Conservation (phyloP, 495 filamentous ascomycete species). For the Xylaria curta region DNA sequence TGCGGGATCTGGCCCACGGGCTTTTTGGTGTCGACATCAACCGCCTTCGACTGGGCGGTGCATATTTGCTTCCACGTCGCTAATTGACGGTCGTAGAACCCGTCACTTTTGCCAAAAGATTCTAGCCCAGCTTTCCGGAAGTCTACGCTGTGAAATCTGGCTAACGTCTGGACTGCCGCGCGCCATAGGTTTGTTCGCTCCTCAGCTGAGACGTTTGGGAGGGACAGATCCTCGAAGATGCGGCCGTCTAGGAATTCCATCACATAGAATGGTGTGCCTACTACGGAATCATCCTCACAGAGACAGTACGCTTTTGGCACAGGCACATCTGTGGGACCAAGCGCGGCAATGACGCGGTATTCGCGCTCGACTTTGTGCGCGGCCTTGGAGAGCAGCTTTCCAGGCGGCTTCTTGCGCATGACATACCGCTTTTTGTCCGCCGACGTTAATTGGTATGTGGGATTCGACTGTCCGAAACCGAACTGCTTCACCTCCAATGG, state of each 20-base stretch:
- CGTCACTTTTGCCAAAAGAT: constrained; percentile 71
- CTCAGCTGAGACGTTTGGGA: constrained; percentile 73
- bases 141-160: constrained; percentile 79
- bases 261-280: constrained; percentile 94
- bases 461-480: constrained; percentile 96
- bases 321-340: constrained; percentile 80
- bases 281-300: constrained; percentile 77
- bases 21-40: constrained; percentile 76
- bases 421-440: constrained; percentile 73
- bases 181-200: constrained; percentile 85
- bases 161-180: constrained; percentile 82
- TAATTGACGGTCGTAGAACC: constrained; percentile 90
- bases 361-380: constrained; percentile 97
- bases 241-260: constrained; percentile 94
- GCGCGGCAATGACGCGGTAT: constrained; percentile 85
- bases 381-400: constrained; percentile 86
- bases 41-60: constrained; percentile 72
- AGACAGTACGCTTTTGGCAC: constrained; percentile 85
- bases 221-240: constrained; percentile 85
- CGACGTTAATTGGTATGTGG: constrained; percentile 87
- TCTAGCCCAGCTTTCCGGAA: constrained; percentile 69
- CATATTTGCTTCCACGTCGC: constrained; percentile 80
- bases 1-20: constrained; percentile 83
- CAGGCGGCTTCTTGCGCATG: constrained; percentile 94
- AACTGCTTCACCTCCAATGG: constrained; percentile 94